Evolutionary conservation across 495 filamentous ascomycete genomes (phyloP), one percentile per base, ranked within the genome.

Genomic region (Penicillium dipodomyicola): DNA sequence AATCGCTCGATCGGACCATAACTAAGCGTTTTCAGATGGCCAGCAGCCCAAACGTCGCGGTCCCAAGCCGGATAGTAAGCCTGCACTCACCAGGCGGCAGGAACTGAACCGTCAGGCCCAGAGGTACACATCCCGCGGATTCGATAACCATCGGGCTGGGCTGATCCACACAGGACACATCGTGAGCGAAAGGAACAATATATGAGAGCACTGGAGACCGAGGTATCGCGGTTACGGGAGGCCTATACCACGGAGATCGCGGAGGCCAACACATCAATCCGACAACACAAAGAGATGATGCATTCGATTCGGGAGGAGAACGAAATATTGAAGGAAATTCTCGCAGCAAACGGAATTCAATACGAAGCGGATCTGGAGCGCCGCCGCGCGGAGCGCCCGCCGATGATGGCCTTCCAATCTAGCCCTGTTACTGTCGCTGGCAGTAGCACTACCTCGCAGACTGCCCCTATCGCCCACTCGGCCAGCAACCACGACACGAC

Each of bases 181-280:
- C 92, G 94, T 45, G 94, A 98, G 72, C 87, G 94, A 56, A 97
- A 97, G 69, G 94, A 97, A 73, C 83, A 88, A 63, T 97, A 97
- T 67, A 93, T 96, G 80, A 91, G 91, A 70, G 81, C 85, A n/a
- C 82, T 97, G 54, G 93, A 97, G 69, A 87, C 90, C 64, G 90
- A 96, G 72, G 86, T 96, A 8, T 80, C 90, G 20, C 87, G 90
- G 49, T 74, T 85, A 57, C 80, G 83, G 65, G 73, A 78, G 55
- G 65, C 74, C 12, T 80, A 77, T 56, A 72, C 67, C 19, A 68
- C 67, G 15, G 72, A 77, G 30, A 74, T 80, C 11, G 68, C 67
- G 32, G 65, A 73, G 17, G 67, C 70, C 43, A 75, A 74, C 52
- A 55, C 64, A n/a, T 59, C 69, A 15, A 46, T 75, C 8, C 68